Conservation (phyloP, 352 stramenopile species). For the Pythium rhizo-oryzae region DNA sequence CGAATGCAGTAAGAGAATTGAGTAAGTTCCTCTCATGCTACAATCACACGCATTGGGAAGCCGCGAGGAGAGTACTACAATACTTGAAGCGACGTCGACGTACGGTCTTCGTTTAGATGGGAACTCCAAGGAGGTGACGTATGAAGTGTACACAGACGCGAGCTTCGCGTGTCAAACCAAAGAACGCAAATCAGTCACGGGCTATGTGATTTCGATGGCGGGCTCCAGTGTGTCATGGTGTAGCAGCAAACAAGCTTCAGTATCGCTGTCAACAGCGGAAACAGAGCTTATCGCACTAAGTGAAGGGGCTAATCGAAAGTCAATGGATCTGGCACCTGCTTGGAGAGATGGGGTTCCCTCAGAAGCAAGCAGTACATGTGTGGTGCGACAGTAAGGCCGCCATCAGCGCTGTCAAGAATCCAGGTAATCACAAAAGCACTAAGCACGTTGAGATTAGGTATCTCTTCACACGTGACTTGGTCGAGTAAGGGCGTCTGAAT, state of each 20-base stretch:
- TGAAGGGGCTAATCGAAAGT: background rate
- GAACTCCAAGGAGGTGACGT: conserved; percentile 11
- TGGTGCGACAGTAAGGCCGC: conserved; percentile 12
- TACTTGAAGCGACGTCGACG: conserved; percentile 17
- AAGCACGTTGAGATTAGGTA: conserved; percentile 2
- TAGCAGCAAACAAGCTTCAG: conserved; percentile 11
- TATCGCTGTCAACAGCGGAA: background rate
- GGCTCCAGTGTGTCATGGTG: conserved; percentile 17
- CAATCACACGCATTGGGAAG: conserved; percentile 34
- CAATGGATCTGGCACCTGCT: conserved; percentile 4
- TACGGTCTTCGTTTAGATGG: conserved; percentile 7
- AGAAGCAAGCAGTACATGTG: background rate
- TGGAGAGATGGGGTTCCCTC: conserved; percentile 1
- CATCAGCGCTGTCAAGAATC: conserved; percentile 14
- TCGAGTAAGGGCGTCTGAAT: background rate
- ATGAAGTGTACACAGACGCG: conserved; percentile 20
- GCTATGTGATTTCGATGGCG: conserved; percentile 24
- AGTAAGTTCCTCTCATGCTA: conserved; percentile 37
- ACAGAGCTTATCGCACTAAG: conserved; percentile 3
- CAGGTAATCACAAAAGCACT: background rate
- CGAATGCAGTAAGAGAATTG: conserved; percentile 33
- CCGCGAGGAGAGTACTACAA: conserved; percentile 28
- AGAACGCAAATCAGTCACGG: conserved; percentile 21
- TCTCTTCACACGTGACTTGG: conserved; percentile 6
- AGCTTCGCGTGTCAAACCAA: conserved; percentile 16